These are phyloP conservation scores for Phytophthora fragariae DNA, from an alignment of 352 stramenopile genomes.

Conservation along the genomic window DNA sequence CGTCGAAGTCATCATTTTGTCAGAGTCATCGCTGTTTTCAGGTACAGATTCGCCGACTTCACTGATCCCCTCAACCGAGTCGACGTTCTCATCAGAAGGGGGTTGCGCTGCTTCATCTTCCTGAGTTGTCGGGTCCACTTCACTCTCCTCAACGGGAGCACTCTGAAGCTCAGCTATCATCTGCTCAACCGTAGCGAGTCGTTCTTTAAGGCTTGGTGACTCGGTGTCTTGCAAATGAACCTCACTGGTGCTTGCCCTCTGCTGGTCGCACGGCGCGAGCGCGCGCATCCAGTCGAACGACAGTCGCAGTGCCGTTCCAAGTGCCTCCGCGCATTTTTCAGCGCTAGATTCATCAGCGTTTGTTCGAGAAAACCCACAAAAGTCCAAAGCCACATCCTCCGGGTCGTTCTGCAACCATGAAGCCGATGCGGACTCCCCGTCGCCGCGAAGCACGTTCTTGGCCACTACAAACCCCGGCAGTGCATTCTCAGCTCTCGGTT, in stretches of 20 bases:
- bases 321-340: conserved; percentile 23
- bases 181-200: conserved; percentile 30
- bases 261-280: conserved; percentile 33
- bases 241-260: neutral
- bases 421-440: neutral
- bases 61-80: conserved; percentile 8
- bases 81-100: neutral
- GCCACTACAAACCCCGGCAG: conserved; percentile 50
- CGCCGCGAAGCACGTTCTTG: conserved; percentile 43
- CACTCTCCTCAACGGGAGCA: neutral
- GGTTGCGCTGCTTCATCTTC: neutral
- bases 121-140: neutral
- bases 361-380: conserved; percentile 46
- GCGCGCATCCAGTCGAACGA: conserved; percentile 56
- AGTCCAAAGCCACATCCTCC: conserved; percentile 48
- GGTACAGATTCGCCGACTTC: conserved; percentile 6
- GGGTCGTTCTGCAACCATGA: conserved; percentile 52
- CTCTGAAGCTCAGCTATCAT: conserved; percentile 33
- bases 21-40: neutral
- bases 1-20: neutral
- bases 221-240: neutral
- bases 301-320: conserved; percentile 30
- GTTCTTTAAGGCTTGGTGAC: conserved; percentile 11
- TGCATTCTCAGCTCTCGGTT: neutral
- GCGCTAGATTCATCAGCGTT: neutral